Conservation (phyloP, 352 stramenopile species). For the Globisporangium splendens region DNA sequence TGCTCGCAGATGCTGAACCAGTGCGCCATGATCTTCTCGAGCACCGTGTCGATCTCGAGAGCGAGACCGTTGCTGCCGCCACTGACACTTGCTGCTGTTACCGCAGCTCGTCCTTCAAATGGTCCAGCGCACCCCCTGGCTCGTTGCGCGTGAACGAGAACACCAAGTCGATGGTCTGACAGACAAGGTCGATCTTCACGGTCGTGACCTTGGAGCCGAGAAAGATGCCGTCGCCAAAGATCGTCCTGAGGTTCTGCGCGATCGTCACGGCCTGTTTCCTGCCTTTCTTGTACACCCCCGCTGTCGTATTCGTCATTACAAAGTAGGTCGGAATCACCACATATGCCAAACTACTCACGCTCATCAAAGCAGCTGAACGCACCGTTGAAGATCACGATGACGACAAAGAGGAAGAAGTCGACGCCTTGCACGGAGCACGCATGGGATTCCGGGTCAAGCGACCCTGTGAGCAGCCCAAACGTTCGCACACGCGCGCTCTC, state of each 20-base stretch:
- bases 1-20: conserved; percentile 78
- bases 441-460: conserved; percentile 70
- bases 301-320: conserved; percentile 16
- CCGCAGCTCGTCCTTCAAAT: conserved; percentile 57
- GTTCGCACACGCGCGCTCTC: conserved; percentile 66
- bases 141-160: conserved; percentile 66
- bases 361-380: conserved; percentile 5
- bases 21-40: conserved; percentile 79
- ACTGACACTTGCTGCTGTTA: conserved; percentile 1
- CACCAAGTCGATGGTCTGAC: conserved; percentile 63
- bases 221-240: conserved; percentile 70
- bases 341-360: conserved; percentile 5
- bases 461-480: conserved; percentile 69
- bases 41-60: conserved; percentile 63
- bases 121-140: conserved; percentile 28
- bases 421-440: conserved; percentile 70
- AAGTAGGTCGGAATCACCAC: conserved; percentile 2
- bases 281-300: conserved; percentile 64
- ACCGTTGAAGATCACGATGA: conserved; percentile 80
- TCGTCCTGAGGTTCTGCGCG: conserved; percentile 62
- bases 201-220: conserved; percentile 44
- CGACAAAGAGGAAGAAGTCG: conserved; percentile 75
- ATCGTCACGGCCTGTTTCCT: conserved; percentile 63
- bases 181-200: conserved; percentile 59
- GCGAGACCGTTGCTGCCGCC: no score